Evolutionary conservation across 164 flowering plant species (phyloP).

Genomic region (Santalum album): DNA sequence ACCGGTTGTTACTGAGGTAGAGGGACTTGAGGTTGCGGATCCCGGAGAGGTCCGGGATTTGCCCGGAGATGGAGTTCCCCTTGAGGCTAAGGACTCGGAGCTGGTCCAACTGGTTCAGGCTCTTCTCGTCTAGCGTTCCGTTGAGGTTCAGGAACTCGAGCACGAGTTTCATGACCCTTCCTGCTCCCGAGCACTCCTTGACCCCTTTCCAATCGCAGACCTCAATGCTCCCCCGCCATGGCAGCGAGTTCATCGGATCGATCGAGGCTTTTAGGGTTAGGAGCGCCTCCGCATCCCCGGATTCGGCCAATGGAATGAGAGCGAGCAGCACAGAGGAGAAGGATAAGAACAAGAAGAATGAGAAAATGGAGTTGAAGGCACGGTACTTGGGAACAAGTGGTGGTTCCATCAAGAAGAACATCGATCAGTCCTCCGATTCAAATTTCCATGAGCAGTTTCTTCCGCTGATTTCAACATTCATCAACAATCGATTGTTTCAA

Average conservation of each 20-base stretch:
- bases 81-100: slow-evolving; percentile 79
- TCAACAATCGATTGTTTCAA: no score
- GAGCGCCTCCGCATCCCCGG: slow-evolving; percentile 43
- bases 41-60: slow-evolving; percentile 59
- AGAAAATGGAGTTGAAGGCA: no score
- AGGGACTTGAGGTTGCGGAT: slow-evolving; percentile 67
- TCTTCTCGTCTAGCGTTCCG: slow-evolving; percentile 39
- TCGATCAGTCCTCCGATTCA: no score
- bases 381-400: no score
- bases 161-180: slow-evolving; percentile 72
- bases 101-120: slow-evolving; percentile 57
- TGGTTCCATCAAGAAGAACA: no score
- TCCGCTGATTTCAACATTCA: no score
- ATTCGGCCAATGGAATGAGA: slow-evolving; percentile 15
- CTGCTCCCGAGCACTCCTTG: slow-evolving; percentile 54
- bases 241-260: slow-evolving; percentile 37
- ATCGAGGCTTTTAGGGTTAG: slow-evolving; percentile 33
- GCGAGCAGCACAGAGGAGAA: no score
- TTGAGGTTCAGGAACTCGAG: slow-evolving; percentile 45
- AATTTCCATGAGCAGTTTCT: no score
- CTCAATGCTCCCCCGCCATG: slow-evolving; percentile 20
- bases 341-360: no score
- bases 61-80: slow-evolving; percentile 58
- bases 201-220: slow-evolving; percentile 67
- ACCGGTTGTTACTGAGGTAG: slow-evolving; percentile 51